Evolutionary conservation across 2,329 filamentous ascomycete species (phyloP).

Genomic region (Penicillium sp.): DNA sequence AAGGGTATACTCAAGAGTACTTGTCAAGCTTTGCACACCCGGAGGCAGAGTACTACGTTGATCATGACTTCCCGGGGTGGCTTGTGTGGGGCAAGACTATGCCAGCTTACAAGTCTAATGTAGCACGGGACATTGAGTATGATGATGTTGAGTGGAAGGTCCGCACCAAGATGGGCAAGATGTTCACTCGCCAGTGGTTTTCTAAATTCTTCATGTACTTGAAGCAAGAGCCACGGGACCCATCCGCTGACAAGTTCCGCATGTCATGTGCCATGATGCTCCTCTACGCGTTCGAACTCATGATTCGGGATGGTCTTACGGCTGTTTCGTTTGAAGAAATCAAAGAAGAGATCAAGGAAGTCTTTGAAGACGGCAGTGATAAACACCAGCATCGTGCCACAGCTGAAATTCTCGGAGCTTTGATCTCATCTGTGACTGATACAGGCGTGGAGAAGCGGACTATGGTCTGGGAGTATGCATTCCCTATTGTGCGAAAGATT

Average conservation of each 20-base stretch:
- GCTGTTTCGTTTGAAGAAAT: constrained; percentile 81
- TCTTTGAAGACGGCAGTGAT: constrained; percentile 90
- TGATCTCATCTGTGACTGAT: constrained; percentile 79
- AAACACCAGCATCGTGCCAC: constrained; percentile 98
- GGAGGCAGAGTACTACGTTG: constrained; percentile 82
- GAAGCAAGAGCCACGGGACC: constrained; percentile 91
- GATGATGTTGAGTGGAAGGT: constrained; percentile 75
- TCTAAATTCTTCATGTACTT: constrained; percentile 84
- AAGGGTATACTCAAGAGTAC: constrained; percentile 75
- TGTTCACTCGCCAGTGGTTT: constrained; percentile 83
- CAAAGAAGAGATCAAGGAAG: constrained; percentile 70
- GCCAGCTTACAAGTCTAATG: constrained; percentile 72
- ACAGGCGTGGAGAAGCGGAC: constrained; percentile 71
- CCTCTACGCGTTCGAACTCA: constrained; percentile 85
- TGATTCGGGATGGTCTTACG: constrained; percentile 72
- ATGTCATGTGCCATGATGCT: constrained; percentile 84
- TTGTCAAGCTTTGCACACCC: constrained; percentile 74
- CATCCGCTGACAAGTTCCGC: constrained; percentile 78
- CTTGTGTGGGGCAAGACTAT: constrained; percentile 90
- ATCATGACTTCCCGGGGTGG: constrained; percentile 92
- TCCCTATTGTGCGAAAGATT: constrained; percentile 80
- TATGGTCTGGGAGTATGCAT: constrained; percentile 82
- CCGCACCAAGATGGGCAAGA: constrained; percentile 73
- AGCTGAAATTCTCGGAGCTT: constrained; percentile 83
- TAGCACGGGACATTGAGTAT: constrained; percentile 66